Percentiles rank a stretch among this genome's conserved stretches.
phyloP scores from a whole-genome alignment of 441 rosid species.

The Gossypium schwendimanii region DNA sequence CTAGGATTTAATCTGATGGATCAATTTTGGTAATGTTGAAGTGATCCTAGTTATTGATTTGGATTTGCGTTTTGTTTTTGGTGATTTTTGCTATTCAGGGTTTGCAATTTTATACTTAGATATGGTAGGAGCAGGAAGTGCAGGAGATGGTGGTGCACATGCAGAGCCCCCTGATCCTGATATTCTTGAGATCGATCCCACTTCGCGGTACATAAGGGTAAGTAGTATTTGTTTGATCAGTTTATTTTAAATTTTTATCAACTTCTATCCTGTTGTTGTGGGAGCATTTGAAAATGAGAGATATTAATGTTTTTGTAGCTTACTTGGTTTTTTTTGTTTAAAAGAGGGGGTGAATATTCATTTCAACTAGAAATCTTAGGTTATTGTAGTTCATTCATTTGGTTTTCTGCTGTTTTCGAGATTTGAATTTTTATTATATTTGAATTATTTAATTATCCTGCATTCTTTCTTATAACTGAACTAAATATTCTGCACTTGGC shows the following conservation, averaged over 20 bases:
- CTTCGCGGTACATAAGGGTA: constrained; percentile 66
- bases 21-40: background rate
- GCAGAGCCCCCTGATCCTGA: constrained; percentile 74
- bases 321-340: background rate
- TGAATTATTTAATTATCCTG: constrained; percentile 6
- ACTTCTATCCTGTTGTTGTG: constrained; percentile 7
- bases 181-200: constrained; percentile 72
- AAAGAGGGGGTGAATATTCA: background rate
- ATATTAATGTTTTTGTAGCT: background rate
- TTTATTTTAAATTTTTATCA: background rate
- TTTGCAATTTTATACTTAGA: background rate
- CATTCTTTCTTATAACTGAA: background rate
- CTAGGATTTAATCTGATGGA: background rate
- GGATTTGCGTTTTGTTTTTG: background rate
- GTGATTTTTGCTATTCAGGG: background rate
- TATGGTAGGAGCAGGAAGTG: constrained; percentile 30
- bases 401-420: background rate
- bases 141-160: constrained; percentile 43
- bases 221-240: constrained; percentile 10
- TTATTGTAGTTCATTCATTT: background rate
- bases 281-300: background rate
- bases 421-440: background rate
- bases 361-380: background rate
- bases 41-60: background rate
- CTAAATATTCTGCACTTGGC: background rate